These are phyloP conservation scores for Cucumis variabilis DNA, from an alignment of 331 rosid species.

Conservation along the genomic window DNA sequence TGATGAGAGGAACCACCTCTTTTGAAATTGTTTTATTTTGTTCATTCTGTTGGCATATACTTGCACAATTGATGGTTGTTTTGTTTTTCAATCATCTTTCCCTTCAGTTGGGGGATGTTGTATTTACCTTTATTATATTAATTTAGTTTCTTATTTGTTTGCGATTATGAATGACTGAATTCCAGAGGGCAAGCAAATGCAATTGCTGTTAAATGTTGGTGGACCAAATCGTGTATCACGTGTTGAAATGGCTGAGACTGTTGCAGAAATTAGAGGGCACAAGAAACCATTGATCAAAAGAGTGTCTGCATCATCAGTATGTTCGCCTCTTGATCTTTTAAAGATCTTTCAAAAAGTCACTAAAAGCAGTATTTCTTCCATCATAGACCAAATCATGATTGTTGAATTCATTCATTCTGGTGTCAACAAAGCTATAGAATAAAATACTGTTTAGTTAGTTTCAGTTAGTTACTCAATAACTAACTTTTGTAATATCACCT, in stretches of 20 bases:
- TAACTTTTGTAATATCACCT: no score
- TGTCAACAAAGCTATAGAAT: no score
- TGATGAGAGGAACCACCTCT: neutral
- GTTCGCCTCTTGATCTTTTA: conserved; percentile 30
- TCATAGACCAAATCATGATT: neutral
- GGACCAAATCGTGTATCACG: conserved; percentile 88
- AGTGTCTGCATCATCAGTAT: conserved; percentile 80
- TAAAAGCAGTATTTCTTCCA: neutral
- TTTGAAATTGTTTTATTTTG: neutral
- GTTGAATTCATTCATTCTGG: neutral
- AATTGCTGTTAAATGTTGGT: conserved; percentile 71
- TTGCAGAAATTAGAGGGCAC: conserved; percentile 74
- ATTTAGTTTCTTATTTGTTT: neutral
- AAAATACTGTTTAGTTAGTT: no score
- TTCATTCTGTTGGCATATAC: neutral
- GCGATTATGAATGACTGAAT: conserved; percentile 33
- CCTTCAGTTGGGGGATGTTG: neutral
- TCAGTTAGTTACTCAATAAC: no score
- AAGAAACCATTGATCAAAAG: conserved; percentile 62
- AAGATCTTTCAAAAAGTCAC: neutral
- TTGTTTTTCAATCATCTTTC: neutral
- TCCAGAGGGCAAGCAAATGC: conserved; percentile 73
- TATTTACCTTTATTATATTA: neutral
- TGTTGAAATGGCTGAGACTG: conserved; percentile 85
- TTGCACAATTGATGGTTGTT: neutral